phyloP scores from a whole-genome alignment of 1,284 basidiomycete species.

The Sphagnurus paluster region DNA sequence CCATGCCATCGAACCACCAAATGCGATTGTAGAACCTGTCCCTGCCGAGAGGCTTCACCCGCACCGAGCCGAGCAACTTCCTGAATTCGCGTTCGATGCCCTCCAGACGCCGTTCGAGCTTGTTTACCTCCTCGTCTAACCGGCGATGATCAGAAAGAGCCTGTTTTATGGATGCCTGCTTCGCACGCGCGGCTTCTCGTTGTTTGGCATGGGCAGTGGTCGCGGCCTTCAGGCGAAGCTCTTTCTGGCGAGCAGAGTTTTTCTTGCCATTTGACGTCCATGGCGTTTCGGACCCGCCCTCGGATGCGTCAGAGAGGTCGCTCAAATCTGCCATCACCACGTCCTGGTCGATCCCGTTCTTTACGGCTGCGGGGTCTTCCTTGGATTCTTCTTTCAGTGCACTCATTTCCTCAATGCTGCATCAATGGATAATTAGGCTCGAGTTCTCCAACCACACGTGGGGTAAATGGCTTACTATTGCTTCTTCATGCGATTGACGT shows the following conservation, averaged over 20 bases:
- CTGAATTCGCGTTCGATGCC: constrained; percentile 93
- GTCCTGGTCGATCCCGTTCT: constrained; percentile 54
- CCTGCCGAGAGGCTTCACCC: constrained; percentile 85
- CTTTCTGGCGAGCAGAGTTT: constrained; percentile 49
- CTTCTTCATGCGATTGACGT: constrained; percentile 87
- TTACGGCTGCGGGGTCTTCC: constrained; percentile 34
- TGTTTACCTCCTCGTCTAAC: constrained; percentile 85
- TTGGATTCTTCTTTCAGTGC: constrained; percentile 61
- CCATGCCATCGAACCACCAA: constrained; percentile 99
- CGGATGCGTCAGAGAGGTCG: constrained; percentile 72
- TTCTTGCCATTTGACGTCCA: constrained; percentile 49
- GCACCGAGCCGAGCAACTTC: constrained; percentile 77
- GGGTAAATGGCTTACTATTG: constrained; percentile 70
- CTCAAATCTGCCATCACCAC: constrained; percentile 60
- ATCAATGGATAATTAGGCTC: constrained; percentile 15
- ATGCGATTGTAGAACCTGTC: constrained; percentile 94
- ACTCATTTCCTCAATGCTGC: constrained; percentile 74
- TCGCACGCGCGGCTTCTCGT: constrained; percentile 72
- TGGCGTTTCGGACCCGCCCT: constrained; percentile 51
- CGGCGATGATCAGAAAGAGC: constrained; percentile 76
- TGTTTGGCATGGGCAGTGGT: constrained; percentile 70
- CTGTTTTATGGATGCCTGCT: constrained; percentile 69
- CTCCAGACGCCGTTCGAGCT: constrained; percentile 77
- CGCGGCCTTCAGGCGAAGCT: constrained; percentile 54
- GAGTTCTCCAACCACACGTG: not conserved